Base-by-base conservation (phyloP, 2,329 filamentous ascomycete species). In the Pseudophaeomoniella oleicola region DNA sequence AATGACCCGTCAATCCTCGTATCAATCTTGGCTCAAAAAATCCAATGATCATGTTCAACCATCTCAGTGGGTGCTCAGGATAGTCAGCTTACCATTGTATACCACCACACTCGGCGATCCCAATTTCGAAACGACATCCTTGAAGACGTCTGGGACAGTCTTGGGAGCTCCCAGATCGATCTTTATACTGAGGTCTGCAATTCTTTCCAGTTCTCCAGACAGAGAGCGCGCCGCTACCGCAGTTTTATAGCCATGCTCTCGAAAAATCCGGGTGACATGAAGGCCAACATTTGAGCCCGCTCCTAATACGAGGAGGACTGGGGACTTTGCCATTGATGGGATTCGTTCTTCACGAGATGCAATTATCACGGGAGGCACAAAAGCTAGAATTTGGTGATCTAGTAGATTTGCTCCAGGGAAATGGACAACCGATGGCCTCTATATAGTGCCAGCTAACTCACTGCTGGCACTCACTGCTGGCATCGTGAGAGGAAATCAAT, bases 71-170 rank as follows among this genome's bases (percentile, higher is more conserved):
- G n/a, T n/a, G n/a, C n/a, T n/a, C n/a, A n/a, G n/a, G n/a, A n/a
- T n/a, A n/a, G 15, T 19, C 19, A 33, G 35, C 39, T 30, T 19
- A 44, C 43, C 43, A 34, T 46, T 66, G 39, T 64, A 65, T 2
- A 66, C 50, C 3, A 66, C 56, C 2, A 67, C 62, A 37, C 54
- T 58, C 4, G 63, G 62, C 10, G 50, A 36, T 5, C 50, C 49
- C 5, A 60, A 43, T 17, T 44, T 18, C 32, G 40, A 34, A 33
- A 56, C 57, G 2, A 65, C 58, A 39, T 55, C 51, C 1, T 46
- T 40, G 44, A 68, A 69, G 3, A 54, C 48, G 2, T 36, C 39
- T 2, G 45, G 39, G 2, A 69, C 49, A 11, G 44, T 45, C 3
- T 49, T 40, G 1, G 59, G 46, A 10, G 57, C 43, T 3, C 46